Evolutionary conservation across 2,329 filamentous ascomycete genomes (phyloP), one percentile per base, ranked within the genome.

Genomic region (Pseudogymnoascus sp.): DNA sequence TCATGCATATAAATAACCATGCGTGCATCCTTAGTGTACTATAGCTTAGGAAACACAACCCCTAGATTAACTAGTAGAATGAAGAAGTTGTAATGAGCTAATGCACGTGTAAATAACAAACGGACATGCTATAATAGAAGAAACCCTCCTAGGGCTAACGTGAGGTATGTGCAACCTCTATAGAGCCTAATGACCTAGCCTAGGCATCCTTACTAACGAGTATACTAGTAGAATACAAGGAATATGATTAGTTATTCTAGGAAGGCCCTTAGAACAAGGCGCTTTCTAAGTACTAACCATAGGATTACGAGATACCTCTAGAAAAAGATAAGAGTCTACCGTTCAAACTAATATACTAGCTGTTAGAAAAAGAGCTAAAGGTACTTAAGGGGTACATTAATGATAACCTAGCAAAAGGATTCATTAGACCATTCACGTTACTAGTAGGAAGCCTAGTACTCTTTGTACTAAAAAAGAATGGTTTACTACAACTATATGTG

Each of bases 381-480:
- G 61, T 63, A 15, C 38, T 70, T 11, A 21, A 42, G 31, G 23
- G 66, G 60, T 70, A 71, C 19, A 19, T 72, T 31, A 33, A 67
- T 15, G 42, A 69, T 11, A 65, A 63, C 10, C 44, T 70, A 31
- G 21, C 6, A 29, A 69, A 66, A 37, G 65, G 67, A 17, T 67
- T 62, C 10, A 72, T 72, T 37, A 60, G 59, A 13, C 26, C 21
- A 2, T 71, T 46, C 19, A 66, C 31, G n/a, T 68, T 53, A 37
- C 65, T 61, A 29, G 64, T 64, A 29, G 66, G 66, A 5, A 50
- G 62, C 1, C 71, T 67, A 7, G 68, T 76, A 4, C 64, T 76
- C 0, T 75, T 76, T 67, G 65, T 73, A 21, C 64, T 60, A 26
- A 77, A 76, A 65, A 69, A 69, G 5, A 67, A 71, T 59, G 65